Evolutionary conservation across 2,329 filamentous ascomycete species (phyloP), one percentile per base, ranked within the genome.

Genomic region (Talaromyces sp.): DNA sequence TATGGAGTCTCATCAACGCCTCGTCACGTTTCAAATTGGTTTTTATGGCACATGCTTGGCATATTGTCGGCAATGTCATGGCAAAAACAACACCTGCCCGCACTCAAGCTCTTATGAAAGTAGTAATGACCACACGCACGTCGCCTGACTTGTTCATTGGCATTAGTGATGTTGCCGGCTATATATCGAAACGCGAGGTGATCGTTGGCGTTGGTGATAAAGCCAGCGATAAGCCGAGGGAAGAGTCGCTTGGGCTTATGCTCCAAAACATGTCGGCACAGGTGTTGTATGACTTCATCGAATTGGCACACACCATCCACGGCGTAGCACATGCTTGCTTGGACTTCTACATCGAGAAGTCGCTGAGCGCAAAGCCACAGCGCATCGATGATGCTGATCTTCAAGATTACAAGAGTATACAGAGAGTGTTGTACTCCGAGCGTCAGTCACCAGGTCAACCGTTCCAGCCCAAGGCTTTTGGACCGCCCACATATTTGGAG

Each of bases 381-480:
- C 43, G 59, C 10, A 31, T 51, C 5, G 13, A 29, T n/a, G n/a
- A 34, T 5, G 15, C 7, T 53, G 45, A 62, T n/a, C 19, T 38
- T 4, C 22, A 54, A 43, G 34, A 62, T 47, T 19, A 8, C 1
- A 17, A 49, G 19, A 54, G 4, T 10, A 29, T 27, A 15, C 2
- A 10, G 31, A 53, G 25, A 2, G 7, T 43, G 22, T 7, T 62
- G 27, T 54, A 36, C 34, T 62, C 60, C 31, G 34, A 62, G 2
- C 22, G 17, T 54, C 60, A 43, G 25, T n/a, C 47, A 22, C 60
- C 47, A 22, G 60, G 60, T 6, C 60, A 19, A 27, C 60, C 60
- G 31, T 54, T 62, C 25, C 60, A 62, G 34, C 60, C 60, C 1
- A 54, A 54, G 47, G 47, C 43, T n/a, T 62, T 43, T 38, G 60